A percentile compares a stretch with the other conserved stretches of the same genome.
Evolutionary conservation across 1,284 basidiomycete genomes (phyloP).

Genomic region (Heterobasidion irregulare): DNA sequence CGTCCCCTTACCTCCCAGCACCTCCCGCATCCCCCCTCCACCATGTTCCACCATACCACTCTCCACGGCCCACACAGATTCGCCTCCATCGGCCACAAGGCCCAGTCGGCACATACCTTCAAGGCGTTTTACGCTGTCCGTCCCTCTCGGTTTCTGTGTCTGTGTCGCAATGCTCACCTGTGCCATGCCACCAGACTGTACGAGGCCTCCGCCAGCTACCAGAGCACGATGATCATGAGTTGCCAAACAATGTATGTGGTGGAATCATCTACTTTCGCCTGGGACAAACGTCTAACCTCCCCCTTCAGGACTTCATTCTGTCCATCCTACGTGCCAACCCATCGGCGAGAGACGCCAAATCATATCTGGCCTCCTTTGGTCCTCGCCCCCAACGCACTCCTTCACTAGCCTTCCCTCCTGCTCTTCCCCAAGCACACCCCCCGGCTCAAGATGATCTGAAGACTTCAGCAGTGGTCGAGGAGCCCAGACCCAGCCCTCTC

Average conservation of each 20-base stretch:
- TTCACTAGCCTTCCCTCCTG: conserved; percentile 16
- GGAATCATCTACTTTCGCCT: neutral
- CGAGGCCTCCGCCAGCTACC: conserved; percentile 31
- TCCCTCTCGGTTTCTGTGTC: conserved; percentile 1
- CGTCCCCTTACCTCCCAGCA: neutral
- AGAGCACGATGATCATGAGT: conserved; percentile 38
- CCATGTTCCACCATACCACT: conserved; percentile 12
- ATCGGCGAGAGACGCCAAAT: conserved; percentile 83
- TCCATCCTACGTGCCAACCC: conserved; percentile 93
- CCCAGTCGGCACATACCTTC: conserved; percentile 22
- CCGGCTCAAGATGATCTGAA: conserved; percentile 12
- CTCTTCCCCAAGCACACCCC: conserved; percentile 7
- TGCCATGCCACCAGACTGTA: conserved; percentile 32
- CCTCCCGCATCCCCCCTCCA: neutral
- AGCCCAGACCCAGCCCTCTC: conserved; percentile 44
- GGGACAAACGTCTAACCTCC: neutral
- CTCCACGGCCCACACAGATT: conserved; percentile 9
- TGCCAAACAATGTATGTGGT: conserved; percentile 39
- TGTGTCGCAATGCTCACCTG: conserved; percentile 7
- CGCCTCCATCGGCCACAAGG: conserved; percentile 9
- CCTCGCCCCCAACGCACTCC: conserved; percentile 32
- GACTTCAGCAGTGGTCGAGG: conserved; percentile 13
- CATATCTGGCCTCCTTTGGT: conserved; percentile 85
- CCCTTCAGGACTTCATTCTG: conserved; percentile 85
- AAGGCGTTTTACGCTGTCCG: conserved; percentile 58